Percentiles rank a stretch among this genome's conserved stretches.
Evolutionary conservation across 129 eudicot species (phyloP).

Genomic region (Saposhnikovia divaricata): DNA sequence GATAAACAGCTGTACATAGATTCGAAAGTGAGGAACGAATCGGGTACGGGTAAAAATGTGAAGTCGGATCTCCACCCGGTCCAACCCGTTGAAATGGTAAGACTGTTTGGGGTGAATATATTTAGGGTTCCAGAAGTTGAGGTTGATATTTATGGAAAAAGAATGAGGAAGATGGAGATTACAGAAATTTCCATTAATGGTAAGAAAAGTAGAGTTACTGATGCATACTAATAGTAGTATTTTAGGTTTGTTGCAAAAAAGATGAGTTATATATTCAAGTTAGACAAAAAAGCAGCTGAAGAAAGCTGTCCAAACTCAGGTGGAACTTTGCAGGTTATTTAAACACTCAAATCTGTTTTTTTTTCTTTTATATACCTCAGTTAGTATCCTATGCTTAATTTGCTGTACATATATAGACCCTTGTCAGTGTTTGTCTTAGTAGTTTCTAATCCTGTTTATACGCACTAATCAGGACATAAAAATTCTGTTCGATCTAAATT

Average conservation of each 20-base stretch:
- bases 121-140: slow-evolving; percentile 25
- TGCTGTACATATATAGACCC: not conserved
- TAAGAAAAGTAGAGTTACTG: slow-evolving; percentile 64
- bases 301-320: slow-evolving; percentile 23
- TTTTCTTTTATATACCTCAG: too few relatives aligned
- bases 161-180: slow-evolving; percentile 47
- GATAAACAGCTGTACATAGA: slow-evolving; percentile 73
- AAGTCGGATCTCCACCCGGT: slow-evolving; percentile 9
- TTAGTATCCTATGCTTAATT: not conserved
- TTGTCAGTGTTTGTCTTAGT: not conserved
- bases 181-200: slow-evolving; percentile 29
- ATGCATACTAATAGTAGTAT: slow-evolving; percentile 14
- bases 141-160: slow-evolving; percentile 30
- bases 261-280: slow-evolving; percentile 17
- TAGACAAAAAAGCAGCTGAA: slow-evolving; percentile 31
- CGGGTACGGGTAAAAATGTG: not conserved
- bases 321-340: not conserved
- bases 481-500: too few relatives aligned
- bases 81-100: slow-evolving; percentile 41
- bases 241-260: slow-evolving; percentile 27
- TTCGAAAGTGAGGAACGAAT: slow-evolving; percentile 39
- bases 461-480: too few relatives aligned
- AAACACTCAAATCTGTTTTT: not conserved
- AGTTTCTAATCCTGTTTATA: too few relatives aligned
- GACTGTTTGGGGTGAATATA: slow-evolving; percentile 83